phyloP scores from a whole-genome alignment of 257 asterid genomes.

The Ligustrum vulgare region DNA sequence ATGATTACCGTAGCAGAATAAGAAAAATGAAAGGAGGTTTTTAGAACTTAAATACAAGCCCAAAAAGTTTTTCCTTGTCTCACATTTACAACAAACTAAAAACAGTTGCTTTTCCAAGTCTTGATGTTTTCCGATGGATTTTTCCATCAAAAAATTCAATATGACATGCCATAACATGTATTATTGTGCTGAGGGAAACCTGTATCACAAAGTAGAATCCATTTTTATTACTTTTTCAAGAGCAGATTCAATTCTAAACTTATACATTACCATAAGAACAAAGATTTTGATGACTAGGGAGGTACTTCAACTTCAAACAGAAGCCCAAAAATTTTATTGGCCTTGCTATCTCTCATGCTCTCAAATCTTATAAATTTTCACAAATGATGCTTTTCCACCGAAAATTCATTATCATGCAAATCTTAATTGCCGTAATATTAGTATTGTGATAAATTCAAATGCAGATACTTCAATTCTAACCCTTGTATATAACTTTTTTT shows the following conservation, averaged over 20 bases:
- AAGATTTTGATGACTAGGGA: background rate
- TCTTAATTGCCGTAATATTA: slow-evolving; percentile 7
- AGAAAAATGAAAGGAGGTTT: background rate
- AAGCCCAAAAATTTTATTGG: background rate
- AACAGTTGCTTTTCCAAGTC: background rate
- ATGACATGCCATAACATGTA: background rate
- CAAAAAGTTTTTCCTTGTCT: background rate
- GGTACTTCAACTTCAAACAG: background rate
- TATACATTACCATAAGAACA: slow-evolving; percentile 9
- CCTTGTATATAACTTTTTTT: background rate
- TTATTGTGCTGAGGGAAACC: background rate
- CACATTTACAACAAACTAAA: background rate
- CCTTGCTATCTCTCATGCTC: slow-evolving; percentile 19
- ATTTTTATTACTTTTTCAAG: background rate
- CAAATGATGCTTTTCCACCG: background rate
- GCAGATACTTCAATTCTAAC: background rate
- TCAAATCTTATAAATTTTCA: slow-evolving; percentile 11
- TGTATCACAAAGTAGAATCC: background rate
- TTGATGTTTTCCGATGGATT: background rate
- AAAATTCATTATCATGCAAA: background rate
- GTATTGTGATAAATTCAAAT: background rate
- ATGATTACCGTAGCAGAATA: background rate
- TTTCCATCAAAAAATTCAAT: background rate
- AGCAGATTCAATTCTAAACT: background rate
- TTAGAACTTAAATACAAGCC: background rate